Conservation (phyloP, 2,329 filamentous ascomycete species). For the Aspergillus neotritici region DNA sequence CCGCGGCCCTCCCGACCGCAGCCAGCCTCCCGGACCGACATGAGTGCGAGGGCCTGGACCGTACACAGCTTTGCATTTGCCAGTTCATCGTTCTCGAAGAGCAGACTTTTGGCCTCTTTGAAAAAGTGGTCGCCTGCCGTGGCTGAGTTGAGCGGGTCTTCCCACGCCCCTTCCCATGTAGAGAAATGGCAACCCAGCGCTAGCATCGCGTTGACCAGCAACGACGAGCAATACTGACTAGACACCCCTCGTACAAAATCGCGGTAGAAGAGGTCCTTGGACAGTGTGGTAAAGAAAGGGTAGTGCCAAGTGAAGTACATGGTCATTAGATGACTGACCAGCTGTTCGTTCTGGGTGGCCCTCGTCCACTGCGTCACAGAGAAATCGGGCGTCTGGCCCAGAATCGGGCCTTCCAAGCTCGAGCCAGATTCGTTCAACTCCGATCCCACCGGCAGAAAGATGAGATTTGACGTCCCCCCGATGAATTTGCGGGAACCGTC, state of each 20-base stretch:
- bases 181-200: slow-evolving; percentile 93
- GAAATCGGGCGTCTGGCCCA: slow-evolving; percentile 54
- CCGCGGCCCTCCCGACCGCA: slow-evolving; percentile 91
- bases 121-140: slow-evolving; percentile 97
- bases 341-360: slow-evolving; percentile 70
- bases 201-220: slow-evolving; percentile 91
- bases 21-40: slow-evolving; percentile 94
- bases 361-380: slow-evolving; percentile 80
- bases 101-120: slow-evolving; percentile 80
- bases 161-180: slow-evolving; percentile 64
- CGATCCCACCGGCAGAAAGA: slow-evolving; percentile 62
- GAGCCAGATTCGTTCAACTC: slow-evolving; percentile 35
- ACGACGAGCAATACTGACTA: slow-evolving; percentile 75
- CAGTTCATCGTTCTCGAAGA: slow-evolving; percentile 88
- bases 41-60: slow-evolving; percentile 85
- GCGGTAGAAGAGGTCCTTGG: slow-evolving; percentile 76
- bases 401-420: slow-evolving; percentile 41
- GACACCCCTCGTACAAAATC: slow-evolving; percentile 70
- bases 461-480: slow-evolving; percentile 87
- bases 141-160: slow-evolving; percentile 64
- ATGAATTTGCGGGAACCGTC: slow-evolving; percentile 87
- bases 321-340: slow-evolving; percentile 82
- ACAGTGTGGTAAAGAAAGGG: slow-evolving; percentile 87
- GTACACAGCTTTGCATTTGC: slow-evolving; percentile 83
- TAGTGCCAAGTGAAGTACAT: slow-evolving; percentile 99